phyloP scores from a whole-genome alignment of 2,329 filamentous ascomycete genomes.

The Exophiala sp. region DNA sequence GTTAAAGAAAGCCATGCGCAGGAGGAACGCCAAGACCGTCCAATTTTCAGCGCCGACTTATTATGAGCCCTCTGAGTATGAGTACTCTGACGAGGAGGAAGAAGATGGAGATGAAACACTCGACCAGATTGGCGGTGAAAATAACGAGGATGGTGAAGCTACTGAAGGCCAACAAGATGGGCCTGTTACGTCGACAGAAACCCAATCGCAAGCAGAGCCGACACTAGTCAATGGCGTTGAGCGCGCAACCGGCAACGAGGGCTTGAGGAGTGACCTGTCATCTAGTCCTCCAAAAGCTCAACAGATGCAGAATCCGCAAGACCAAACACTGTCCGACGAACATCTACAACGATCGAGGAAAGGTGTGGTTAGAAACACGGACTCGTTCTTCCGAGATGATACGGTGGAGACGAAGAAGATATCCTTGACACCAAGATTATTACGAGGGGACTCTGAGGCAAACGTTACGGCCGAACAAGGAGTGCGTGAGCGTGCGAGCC shows the following conservation, averaged over 20 bases:
- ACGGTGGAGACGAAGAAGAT: constrained; percentile 95
- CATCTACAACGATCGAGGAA: constrained; percentile 67
- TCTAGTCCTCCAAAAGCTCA: constrained; percentile 28
- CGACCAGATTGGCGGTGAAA: constrained; percentile 26
- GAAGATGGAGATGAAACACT: constrained; percentile 46
- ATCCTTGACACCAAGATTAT: constrained; percentile 84
- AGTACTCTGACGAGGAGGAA: constrained; percentile 80
- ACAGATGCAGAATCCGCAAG: constrained; percentile 34
- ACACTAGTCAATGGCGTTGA: constrained; percentile 29
- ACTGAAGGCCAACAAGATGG: constrained; percentile 34
- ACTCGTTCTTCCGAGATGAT: constrained; percentile 97
- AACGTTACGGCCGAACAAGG: constrained; percentile 78
- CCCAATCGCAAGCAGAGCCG: constrained; percentile 40
- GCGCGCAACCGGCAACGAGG: constrained; percentile 23
- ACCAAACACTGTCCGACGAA: constrained; percentile 45
- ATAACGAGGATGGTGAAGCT: constrained; percentile 48
- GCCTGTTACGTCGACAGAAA: constrained; percentile 37
- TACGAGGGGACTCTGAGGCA: constrained; percentile 83
- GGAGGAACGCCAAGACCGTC: constrained; percentile 80
- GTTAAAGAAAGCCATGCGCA: constrained; percentile 76
- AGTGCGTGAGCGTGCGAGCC: constrained; percentile 59
- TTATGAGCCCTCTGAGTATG: constrained; percentile 80
- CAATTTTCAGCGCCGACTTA: constrained; percentile 82
- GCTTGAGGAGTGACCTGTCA: constrained; percentile 28
- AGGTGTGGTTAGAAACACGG: constrained; percentile 82